phyloP scores from a whole-genome alignment of 257 asterid species.

The Scutellaria baicalensis region DNA sequence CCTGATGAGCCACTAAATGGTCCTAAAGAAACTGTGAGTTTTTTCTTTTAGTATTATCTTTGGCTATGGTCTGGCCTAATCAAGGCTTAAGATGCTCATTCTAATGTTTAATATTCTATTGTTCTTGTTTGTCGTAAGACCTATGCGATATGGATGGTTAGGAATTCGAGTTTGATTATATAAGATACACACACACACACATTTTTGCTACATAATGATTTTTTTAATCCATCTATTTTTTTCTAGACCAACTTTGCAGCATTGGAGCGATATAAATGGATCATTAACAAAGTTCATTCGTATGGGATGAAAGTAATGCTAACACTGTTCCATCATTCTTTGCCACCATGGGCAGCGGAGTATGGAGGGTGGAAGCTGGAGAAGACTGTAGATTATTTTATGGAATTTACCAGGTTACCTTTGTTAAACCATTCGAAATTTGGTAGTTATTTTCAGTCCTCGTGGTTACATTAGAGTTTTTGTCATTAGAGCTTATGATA shows the following conservation, averaged over 20 bases:
- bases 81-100: too few relatives aligned
- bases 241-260: conserved; percentile 87
- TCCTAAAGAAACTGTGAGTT: too few relatives aligned
- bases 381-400: conserved; percentile 76
- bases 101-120: neutral
- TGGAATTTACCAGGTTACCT: conserved; percentile 81
- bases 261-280: conserved; percentile 92
- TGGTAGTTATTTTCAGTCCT: neutral
- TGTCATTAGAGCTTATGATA: neutral
- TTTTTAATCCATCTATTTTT: neutral
- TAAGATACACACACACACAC: too few relatives aligned
- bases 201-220: neutral
- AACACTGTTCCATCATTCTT: conserved; percentile 91
- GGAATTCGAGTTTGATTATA: neutral
- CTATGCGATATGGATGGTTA: neutral
- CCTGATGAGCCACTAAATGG: too few relatives aligned
- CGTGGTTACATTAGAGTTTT: neutral
- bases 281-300: conserved; percentile 64
- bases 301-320: conserved; percentile 97
- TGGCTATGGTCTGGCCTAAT: neutral
- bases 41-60: neutral
- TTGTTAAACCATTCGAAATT: neutral
- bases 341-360: conserved; percentile 99
- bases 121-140: neutral
- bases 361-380: conserved; percentile 97